Evolutionary conservation across 768 basidiomycete genomes (phyloP).

Genomic region (Hemileccinum impolitum): DNA sequence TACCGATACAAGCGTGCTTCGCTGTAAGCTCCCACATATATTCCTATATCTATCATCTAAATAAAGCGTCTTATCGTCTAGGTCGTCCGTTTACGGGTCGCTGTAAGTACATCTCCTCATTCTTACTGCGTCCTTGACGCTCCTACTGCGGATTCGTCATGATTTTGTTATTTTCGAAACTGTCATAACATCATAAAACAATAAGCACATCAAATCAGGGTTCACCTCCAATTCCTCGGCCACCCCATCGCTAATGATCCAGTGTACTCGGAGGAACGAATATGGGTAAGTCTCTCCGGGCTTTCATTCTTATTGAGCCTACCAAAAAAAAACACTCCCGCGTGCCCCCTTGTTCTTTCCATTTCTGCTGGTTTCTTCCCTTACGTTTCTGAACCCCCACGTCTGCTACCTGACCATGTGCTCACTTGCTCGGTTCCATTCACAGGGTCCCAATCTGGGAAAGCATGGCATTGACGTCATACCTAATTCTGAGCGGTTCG

Average conservation of each 20-base stretch:
- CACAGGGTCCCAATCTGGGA: constrained; percentile 67
- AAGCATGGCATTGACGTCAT: constrained; percentile 77
- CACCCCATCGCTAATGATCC: constrained; percentile 95
- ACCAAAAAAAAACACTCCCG: neutral
- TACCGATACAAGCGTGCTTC: constrained; percentile 83
- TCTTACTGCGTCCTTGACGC: neutral
- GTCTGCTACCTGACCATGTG: neutral
- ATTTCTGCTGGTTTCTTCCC: neutral
- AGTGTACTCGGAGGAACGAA: constrained; percentile 76
- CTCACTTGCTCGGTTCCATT: constrained; percentile 1
- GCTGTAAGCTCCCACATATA: constrained; percentile 48
- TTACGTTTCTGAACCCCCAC: neutral
- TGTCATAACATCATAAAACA: constrained; percentile 4
- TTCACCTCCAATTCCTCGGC: constrained; percentile 94
- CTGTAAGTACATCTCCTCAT: constrained; percentile 51
- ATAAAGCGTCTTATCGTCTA: constrained; percentile 26
- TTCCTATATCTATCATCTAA: neutral
- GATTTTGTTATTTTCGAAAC: neutral
- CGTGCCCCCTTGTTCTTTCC: neutral
- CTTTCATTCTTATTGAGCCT: neutral
- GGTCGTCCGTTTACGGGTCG: constrained; percentile 89
- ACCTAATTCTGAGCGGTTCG: constrained; percentile 62
- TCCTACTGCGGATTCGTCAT: neutral
- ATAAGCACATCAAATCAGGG: constrained; percentile 93
- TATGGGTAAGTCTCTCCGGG: constrained; percentile 55